Evolutionary conservation across 371 early-diverging fungal genomes (phyloP).

Genomic region (Mortierella sp.): DNA sequence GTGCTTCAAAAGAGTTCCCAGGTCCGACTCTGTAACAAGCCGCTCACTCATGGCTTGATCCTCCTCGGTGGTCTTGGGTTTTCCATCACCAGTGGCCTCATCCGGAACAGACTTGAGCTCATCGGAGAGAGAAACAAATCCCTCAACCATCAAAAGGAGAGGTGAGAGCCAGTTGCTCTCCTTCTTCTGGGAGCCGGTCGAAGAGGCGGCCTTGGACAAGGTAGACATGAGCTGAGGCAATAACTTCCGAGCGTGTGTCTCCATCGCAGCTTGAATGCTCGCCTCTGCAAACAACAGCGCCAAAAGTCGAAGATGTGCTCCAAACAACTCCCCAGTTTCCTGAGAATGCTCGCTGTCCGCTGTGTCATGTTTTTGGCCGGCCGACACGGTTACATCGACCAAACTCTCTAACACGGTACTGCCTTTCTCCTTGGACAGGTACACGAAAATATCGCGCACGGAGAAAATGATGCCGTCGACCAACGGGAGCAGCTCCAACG

Average conservation of each 20-base stretch:
- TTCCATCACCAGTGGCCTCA: constrained; percentile 47
- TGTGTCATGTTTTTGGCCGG: constrained; percentile 12
- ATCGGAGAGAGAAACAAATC: constrained; percentile 74
- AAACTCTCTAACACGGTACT: constrained; percentile 62
- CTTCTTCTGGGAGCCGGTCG: constrained; percentile 28
- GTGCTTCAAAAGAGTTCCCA: constrained; percentile 59
- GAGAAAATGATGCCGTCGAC: constrained; percentile 79
- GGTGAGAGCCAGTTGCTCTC: constrained; percentile 75
- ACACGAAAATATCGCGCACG: constrained; percentile 74
- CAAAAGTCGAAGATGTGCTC: constrained; percentile 71
- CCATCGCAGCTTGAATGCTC: constrained; percentile 64
- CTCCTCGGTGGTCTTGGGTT: constrained; percentile 45
- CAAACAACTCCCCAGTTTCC: constrained; percentile 52
- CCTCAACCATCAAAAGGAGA: constrained; percentile 75
- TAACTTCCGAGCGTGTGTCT: constrained; percentile 54
- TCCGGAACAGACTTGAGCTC: constrained; percentile 67
- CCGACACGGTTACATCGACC: constrained; percentile 23
- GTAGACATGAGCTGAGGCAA: constrained; percentile 65
- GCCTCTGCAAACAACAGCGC: constrained; percentile 76
- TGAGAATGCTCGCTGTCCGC: constrained; percentile 18
- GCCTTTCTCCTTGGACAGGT: constrained; percentile 64
- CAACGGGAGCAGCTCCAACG: constrained; percentile 71
- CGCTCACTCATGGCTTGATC: constrained; percentile 46
- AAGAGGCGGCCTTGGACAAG: constrained; percentile 33
- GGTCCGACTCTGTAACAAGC: constrained; percentile 52